These are phyloP conservation scores for Saccharomyces hybrid DNA, from an alignment of 1,139 yeast genomes.

Conservation along the genomic window DNA sequence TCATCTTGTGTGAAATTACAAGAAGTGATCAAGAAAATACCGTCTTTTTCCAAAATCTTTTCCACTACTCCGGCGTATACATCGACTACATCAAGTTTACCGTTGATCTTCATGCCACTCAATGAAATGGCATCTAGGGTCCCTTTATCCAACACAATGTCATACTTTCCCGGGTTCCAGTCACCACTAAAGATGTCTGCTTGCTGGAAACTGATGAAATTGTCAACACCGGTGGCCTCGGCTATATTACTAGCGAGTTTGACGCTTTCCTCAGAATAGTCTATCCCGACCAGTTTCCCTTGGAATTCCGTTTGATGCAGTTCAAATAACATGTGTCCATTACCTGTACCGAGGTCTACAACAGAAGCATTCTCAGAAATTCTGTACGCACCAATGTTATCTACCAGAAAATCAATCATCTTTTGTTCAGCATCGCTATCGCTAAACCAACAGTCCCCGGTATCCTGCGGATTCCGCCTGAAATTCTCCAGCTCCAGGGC, in stretches of 20 bases:
- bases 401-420: slow-evolving; percentile 60
- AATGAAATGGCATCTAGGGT: slow-evolving; percentile 95
- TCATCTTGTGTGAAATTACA: slow-evolving; percentile 89
- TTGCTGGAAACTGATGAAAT: slow-evolving; percentile 36
- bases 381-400: slow-evolving; percentile 33
- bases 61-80: slow-evolving; percentile 58
- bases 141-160: slow-evolving; percentile 83
- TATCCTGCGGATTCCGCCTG: slow-evolving; percentile 62
- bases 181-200: slow-evolving; percentile 39
- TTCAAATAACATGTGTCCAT: slow-evolving; percentile 79
- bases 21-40: slow-evolving; percentile 75
- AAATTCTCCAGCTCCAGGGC: slow-evolving; percentile 64
- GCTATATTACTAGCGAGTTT: slow-evolving; percentile 61
- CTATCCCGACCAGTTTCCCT: slow-evolving; percentile 61
- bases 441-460: slow-evolving; percentile 95
- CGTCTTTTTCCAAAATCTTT: slow-evolving; percentile 46
- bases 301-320: slow-evolving; percentile 52
- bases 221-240: slow-evolving; percentile 33
- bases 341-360: slow-evolving; percentile 90
- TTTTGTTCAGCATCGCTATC: slow-evolving; percentile 85
- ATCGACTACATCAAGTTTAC: slow-evolving; percentile 34
- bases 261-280: slow-evolving; percentile 75
- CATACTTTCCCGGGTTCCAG: slow-evolving; percentile 42
- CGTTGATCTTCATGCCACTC: slow-evolving; percentile 46
- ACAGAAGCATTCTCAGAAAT: slow-evolving; percentile 36